Evolutionary conservation across 2,329 filamentous ascomycete species (phyloP), one percentile per base, ranked within the genome.

Genomic region (Acrodontium crateriforme): DNA sequence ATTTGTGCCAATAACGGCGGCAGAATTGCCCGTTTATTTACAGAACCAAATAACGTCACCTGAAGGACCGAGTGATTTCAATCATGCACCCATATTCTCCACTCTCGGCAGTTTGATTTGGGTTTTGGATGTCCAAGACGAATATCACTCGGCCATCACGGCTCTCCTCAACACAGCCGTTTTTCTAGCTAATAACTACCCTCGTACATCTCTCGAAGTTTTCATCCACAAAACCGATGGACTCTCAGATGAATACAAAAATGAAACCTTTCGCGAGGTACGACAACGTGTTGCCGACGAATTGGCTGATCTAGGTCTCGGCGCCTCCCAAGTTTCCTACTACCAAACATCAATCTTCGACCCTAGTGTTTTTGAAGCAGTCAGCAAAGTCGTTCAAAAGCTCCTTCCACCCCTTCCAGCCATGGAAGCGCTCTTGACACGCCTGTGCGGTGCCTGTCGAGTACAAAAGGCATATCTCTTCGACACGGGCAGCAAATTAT

Each of bases 201-300:
- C 87, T 2, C 78, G 82, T 49, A 89, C 95, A 58, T 93, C 94
- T 55, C 80, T 98, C 40, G 87, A 95, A 52, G 87, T 98, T 27
- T 95, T 98, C 56, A 92, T 98, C 45, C 89, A 98, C 67, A 98
- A 98, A 55, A 87, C 94, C 18, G 89, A 98, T 51, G 87, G 85
- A n/a, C 67, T 98, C 10, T 89, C 82, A 16, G 89, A 95, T 42
- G 89, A 98, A 55, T 95, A 89, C 63, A 85, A 89, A 50, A 74
- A 85, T 33, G 89, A 98, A 47, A 92, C 91, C 11, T 89, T 92
- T 60, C 78, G 89, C 34, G 89, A 98, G 56, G 92, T 98, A 38
- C 85, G 85, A 28, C 91, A 95, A 52, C 77, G 84, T 20, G 93
- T 95, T 37, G 84, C 92, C 46, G 89, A 98, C 52, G 89, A 98